phyloP scores from a whole-genome alignment of 768 basidiomycete species.

The Artomyces pyxidatus region DNA sequence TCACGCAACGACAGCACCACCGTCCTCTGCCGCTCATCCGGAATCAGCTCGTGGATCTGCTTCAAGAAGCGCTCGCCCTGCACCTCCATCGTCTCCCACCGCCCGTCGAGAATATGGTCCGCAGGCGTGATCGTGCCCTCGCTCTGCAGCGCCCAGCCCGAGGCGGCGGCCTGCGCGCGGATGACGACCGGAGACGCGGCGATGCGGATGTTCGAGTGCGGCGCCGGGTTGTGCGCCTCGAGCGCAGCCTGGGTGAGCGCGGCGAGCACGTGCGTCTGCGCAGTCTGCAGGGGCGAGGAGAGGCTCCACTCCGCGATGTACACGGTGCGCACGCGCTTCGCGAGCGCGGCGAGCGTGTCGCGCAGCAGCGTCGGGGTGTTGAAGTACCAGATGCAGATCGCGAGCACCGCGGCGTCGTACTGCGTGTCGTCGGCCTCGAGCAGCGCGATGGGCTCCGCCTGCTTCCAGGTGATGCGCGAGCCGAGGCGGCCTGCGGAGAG shows the following conservation, averaged over 20 bases:
- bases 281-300: constrained; percentile 15
- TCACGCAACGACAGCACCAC: constrained; percentile 27
- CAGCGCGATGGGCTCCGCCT: constrained; percentile 24
- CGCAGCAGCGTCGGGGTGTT: constrained; percentile 24
- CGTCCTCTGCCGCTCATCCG: constrained; percentile 26
- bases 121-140: constrained; percentile 21
- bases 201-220: constrained; percentile 28
- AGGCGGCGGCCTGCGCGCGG: constrained; percentile 18
- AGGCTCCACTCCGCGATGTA: constrained; percentile 30
- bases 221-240: constrained; percentile 24
- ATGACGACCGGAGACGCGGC: constrained; percentile 27
- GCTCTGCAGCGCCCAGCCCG: constrained; percentile 17
- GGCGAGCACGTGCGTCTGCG: constrained; percentile 27
- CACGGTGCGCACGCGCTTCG: constrained; percentile 19
- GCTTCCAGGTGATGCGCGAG: constrained; percentile 27
- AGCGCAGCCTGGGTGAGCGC: constrained; percentile 29
- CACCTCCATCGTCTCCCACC: constrained; percentile 27
- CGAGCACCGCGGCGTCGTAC: constrained; percentile 29
- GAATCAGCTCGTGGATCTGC: constrained; percentile 19
- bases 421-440: constrained; percentile 15
- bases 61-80: constrained; percentile 17
- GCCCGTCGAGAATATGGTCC: constrained; percentile 24
- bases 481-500: constrained; percentile 24
- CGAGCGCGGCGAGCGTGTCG: constrained; percentile 23
- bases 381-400: constrained; percentile 34